A percentile compares a stretch with the other conserved stretches of the same genome.
phyloP scores from a whole-genome alignment of 352 stramenopile genomes.

The Globisporangium mamillatum region DNA sequence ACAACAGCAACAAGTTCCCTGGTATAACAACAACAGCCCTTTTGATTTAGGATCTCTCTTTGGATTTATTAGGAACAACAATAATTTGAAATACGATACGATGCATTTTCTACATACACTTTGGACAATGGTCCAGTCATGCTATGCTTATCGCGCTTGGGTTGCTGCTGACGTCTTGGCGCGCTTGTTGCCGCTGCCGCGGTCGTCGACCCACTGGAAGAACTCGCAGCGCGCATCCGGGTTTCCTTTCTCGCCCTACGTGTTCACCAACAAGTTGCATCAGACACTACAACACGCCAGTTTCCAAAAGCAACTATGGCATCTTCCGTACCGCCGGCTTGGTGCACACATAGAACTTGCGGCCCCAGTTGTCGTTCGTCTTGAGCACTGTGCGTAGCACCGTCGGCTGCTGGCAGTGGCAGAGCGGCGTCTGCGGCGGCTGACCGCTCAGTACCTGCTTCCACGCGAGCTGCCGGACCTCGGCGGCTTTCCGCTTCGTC shows the following conservation, averaged over 20 bases:
- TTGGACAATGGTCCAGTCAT: neutral
- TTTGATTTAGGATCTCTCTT: slow-evolving; percentile 3
- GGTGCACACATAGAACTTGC: slow-evolving; percentile 86
- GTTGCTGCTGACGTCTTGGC: slow-evolving; percentile 3
- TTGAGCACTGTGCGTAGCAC: slow-evolving; percentile 80
- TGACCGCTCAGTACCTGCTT: slow-evolving; percentile 64
- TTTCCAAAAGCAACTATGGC: neutral
- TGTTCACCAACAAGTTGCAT: neutral
- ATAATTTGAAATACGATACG: neutral
- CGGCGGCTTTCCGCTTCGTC: slow-evolving; percentile 31
- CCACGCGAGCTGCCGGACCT: slow-evolving; percentile 46
- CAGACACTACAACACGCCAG: neutral
- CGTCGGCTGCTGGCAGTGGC: slow-evolving; percentile 59
- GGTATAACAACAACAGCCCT: neutral
- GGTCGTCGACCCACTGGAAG: slow-evolving; percentile 75
- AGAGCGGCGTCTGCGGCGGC: slow-evolving; percentile 57
- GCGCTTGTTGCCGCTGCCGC: slow-evolving; percentile 19
- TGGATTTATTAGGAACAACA: neutral
- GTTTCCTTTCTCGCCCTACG: slow-evolving; percentile 74
- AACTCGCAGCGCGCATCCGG: slow-evolving; percentile 80
- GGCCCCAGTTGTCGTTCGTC: slow-evolving; percentile 74
- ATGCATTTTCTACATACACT: neutral
- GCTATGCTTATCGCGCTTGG: neutral
- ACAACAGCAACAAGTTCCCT: neutral
- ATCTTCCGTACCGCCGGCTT: slow-evolving; percentile 56